Evolutionary conservation across 768 basidiomycete genomes (phyloP).

Genomic region (Austroboletus eburneus): DNA sequence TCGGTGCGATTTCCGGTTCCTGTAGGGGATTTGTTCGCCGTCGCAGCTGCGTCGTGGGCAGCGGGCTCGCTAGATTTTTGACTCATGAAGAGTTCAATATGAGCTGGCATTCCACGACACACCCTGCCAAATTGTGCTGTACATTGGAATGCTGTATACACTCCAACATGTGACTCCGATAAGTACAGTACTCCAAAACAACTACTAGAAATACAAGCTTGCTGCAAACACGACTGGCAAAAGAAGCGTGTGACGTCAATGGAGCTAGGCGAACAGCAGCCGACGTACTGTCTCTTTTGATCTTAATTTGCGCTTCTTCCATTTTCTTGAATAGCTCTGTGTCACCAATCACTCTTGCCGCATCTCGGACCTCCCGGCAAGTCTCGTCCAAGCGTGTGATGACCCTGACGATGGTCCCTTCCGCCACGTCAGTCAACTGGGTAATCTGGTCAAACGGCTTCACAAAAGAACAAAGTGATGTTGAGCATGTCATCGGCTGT

Average conservation of each 20-base stretch:
- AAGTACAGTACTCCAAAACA: background rate
- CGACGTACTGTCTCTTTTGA: conserved; percentile 91
- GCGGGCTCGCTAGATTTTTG: background rate
- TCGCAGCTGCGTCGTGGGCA: background rate
- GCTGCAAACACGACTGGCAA: conserved; percentile 77
- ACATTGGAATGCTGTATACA: conserved; percentile 19
- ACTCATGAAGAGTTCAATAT: background rate
- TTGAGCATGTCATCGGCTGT: background rate
- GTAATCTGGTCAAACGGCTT: conserved; percentile 97
- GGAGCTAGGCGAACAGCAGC: no score
- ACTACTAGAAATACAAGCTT: conserved; percentile 72
- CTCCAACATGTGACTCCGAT: conserved; percentile 10
- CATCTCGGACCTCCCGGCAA: conserved; percentile 94
- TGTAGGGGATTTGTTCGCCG: conserved; percentile 2
- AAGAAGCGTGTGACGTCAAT: no score
- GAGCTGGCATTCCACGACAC: no score
- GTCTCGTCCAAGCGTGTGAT: conserved; percentile 97
- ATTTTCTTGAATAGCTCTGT: conserved; percentile 95
- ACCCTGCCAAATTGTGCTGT: conserved; percentile 10
- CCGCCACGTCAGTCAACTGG: conserved; percentile 85
- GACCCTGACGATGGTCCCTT: conserved; percentile 94
- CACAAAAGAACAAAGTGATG: background rate
- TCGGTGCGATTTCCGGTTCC: conserved; percentile 9
- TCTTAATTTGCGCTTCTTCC: conserved; percentile 91
- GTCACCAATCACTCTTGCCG: conserved; percentile 95